Conservation (phyloP, 139 green algal genomes). For the Astrephomene gubernaculifera region DNA sequence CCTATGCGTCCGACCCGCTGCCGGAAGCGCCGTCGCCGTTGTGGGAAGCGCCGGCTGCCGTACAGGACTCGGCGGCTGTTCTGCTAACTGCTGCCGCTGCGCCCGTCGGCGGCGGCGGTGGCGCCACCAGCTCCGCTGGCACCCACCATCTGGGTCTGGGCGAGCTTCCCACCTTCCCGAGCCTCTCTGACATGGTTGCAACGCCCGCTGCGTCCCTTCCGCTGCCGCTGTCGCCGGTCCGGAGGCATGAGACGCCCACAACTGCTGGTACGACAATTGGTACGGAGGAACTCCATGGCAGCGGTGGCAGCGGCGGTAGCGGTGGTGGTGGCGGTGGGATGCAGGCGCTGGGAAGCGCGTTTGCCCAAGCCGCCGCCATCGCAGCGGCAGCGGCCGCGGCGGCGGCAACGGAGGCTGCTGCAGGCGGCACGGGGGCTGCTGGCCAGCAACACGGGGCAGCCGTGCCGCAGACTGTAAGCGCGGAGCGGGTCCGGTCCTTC, state of each 20-base stretch:
- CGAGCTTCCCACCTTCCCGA: conserved; percentile 17
- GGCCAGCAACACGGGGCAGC: not conserved
- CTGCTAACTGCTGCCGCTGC: no score
- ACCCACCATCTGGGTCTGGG: not conserved
- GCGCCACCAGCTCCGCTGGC: not conserved
- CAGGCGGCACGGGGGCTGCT: not conserved
- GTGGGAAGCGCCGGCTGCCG: no score
- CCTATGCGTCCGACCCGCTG: no score
- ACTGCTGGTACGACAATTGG: no score
- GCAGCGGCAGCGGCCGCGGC: not conserved
- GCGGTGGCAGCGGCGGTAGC: not conserved
- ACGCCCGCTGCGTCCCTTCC: not conserved
- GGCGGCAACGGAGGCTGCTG: not conserved
- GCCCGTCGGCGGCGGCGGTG: no score
- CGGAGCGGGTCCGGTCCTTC: not conserved
- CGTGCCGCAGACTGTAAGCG: not conserved
- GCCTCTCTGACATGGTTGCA: conserved; percentile 38
- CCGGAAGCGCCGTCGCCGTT: no score
- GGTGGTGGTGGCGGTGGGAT: not conserved
- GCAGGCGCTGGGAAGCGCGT: not conserved
- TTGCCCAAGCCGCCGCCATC: not conserved
- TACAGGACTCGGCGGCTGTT: no score
- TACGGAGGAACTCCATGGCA: not conserved
- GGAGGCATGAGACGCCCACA: not conserved
- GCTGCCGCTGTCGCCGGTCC: not conserved